These are phyloP conservation scores for Vicia villosa DNA, from an alignment of 306 rosid genomes.

Conservation along the genomic window DNA sequence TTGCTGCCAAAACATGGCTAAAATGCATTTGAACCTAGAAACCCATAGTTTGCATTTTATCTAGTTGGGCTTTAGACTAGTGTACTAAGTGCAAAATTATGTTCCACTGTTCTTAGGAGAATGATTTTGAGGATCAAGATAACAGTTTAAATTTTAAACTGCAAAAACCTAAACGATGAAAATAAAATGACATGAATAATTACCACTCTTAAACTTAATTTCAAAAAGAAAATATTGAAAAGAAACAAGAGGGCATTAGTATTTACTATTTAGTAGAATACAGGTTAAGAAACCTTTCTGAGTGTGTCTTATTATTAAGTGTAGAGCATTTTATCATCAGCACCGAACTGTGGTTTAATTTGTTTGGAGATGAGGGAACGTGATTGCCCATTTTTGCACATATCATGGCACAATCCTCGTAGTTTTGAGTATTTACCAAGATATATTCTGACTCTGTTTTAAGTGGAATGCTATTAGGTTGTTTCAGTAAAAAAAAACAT, in stretches of 20 bases:
- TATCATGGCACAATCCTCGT: no score
- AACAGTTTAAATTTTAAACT: conserved; percentile 8
- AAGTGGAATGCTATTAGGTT: no score
- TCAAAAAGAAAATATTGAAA: background rate
- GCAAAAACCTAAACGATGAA: background rate
- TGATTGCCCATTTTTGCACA: no score
- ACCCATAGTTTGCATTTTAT: background rate
- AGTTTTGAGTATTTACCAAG: no score
- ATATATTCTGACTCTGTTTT: no score
- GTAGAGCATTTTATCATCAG: no score
- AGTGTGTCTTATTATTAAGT: no score
- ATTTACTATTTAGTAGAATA: background rate
- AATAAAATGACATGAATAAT: background rate
- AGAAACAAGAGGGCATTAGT: background rate
- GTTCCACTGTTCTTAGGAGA: background rate
- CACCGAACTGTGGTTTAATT: no score
- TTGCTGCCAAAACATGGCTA: conserved; percentile 24
- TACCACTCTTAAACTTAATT: background rate
- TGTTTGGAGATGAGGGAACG: no score
- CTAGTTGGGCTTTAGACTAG: conserved; percentile 15
- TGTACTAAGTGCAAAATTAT: background rate
- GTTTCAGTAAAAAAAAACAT: background rate
- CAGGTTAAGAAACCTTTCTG: conserved; percentile 11
- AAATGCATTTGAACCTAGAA: background rate
- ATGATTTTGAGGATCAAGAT: conserved; percentile 15